phyloP scores from a whole-genome alignment of 495 filamentous ascomycete species.

The Tuber indicum region DNA sequence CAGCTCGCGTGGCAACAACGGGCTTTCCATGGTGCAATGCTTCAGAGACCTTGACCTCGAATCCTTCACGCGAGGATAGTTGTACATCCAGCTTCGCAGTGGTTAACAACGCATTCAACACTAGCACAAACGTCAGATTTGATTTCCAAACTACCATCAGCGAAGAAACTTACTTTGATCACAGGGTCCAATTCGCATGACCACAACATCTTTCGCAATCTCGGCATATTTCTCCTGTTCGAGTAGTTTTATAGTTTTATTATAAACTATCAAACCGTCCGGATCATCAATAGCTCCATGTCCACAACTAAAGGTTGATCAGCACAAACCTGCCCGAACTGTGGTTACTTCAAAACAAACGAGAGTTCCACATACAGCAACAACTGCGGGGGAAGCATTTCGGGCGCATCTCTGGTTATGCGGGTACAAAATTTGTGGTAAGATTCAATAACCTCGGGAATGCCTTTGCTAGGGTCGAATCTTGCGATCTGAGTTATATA shows the following conservation, averaged over 20 bases:
- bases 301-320: conserved; percentile 48
- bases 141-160: not conserved
- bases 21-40: too few relatives aligned
- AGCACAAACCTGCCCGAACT: not conserved
- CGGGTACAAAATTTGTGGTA: conserved; percentile 66
- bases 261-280: conserved; percentile 62
- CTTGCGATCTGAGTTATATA: conserved; percentile 79
- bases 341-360: not conserved
- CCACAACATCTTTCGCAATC: conserved; percentile 55
- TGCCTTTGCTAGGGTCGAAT: conserved; percentile 83
- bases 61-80: too few relatives aligned
- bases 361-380: conserved; percentile 48
- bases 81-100: too few relatives aligned
- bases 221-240: conserved; percentile 51
- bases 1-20: too few relatives aligned
- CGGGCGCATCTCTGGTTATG: conserved; percentile 47
- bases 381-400: conserved; percentile 60
- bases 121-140: not conserved
- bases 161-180: conserved; percentile 52
- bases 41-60: too few relatives aligned
- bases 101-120: too few relatives aligned
- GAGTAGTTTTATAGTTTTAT: conserved; percentile 60
- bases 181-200: conserved; percentile 69
- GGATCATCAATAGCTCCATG: conserved; percentile 84
- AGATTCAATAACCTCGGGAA: conserved; percentile 68